phyloP scores from a whole-genome alignment of 192 early-diverging fungal species.

The Umbelopsis vinacea region DNA sequence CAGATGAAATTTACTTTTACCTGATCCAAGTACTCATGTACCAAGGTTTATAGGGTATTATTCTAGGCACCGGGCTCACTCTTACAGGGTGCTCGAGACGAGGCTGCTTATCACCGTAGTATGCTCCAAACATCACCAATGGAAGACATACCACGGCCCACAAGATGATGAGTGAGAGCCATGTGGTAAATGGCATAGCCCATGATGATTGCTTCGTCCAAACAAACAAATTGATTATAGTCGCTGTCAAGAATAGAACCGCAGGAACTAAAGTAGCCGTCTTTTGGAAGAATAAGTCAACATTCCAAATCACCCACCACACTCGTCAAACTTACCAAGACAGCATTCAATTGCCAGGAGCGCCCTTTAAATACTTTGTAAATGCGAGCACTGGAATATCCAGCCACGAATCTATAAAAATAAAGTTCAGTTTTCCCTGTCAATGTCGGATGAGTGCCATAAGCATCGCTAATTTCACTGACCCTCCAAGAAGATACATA shows the following conservation, averaged over 20 bases:
- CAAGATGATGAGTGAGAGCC: conserved; percentile 74
- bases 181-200: conserved; percentile 90
- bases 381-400: conserved; percentile 73
- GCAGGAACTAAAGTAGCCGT: conserved; percentile 64
- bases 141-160: conserved; percentile 86
- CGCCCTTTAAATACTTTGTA: conserved; percentile 71
- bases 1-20: conserved; percentile 37
- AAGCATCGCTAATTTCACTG: background rate
- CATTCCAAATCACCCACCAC: background rate
- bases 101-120: conserved; percentile 62
- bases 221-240: conserved; percentile 84
- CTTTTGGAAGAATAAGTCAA: conserved; percentile 4
- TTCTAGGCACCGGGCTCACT: conserved; percentile 91
- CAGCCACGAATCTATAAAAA: conserved; percentile 46
- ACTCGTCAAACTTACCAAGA: conserved; percentile 40
- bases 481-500: conserved; percentile 58
- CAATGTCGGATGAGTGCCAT: no score
- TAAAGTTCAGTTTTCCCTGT: no score
- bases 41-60: conserved; percentile 80
- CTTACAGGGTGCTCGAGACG: conserved; percentile 80
- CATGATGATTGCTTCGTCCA: conserved; percentile 86
- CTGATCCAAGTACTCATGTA: conserved; percentile 64
- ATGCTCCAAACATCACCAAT: conserved; percentile 82
- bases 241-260: conserved; percentile 62
- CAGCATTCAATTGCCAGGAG: conserved; percentile 72